Base-by-base conservation (phyloP, 257 asterid genomes). In the Solanum ossicruentum region DNA sequence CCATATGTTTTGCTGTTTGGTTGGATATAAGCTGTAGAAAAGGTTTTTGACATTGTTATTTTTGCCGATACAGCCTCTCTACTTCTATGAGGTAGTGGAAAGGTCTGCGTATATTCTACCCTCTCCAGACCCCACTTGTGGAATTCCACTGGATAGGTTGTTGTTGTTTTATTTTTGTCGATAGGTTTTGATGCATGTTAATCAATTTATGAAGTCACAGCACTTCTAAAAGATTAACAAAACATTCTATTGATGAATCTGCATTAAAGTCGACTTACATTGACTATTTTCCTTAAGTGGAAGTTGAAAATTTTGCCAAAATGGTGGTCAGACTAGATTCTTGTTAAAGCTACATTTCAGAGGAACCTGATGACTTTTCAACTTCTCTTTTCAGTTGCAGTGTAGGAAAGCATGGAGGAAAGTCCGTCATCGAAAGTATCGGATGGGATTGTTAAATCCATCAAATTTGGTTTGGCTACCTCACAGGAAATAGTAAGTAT, bases 401-500 rank as follows among this genome's bases (percentile, higher is more conserved):
- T 84, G 61, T 84, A 66, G 84, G 85, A 82, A 87, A 86, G 26
- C 26, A 96, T 96, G 99, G 98, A 91, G 88, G 94, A 87, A 61
- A 82, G 89, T 86, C 83, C 93, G 65, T 71, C 90, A 56, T 82
- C 86, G 15, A 82, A 85, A 36, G 49, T 86, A 41, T 73, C 85
- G 67, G 97, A 92, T 87, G 97, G 95, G 65, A 88, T 85, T 84
- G 91, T 96, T 81, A 87, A 85, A 55, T 88, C 92, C 63, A 92
- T 96, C 87, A 90, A 67, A 52, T 95, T 96, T 84, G 90, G 93
- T 84, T 91, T 96, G 88, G 97, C 98, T 81, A 93, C 94, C 81
- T 91, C 90, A 66, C 95, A 93, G 83, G 98, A 96, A 90, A 95
- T 96, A 88, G 99, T 96, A 90, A 92, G 94, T 84, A 67, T 58